Base-by-base conservation (phyloP, 192 early-diverging fungal species). In the Mortierella hygrophila region DNA sequence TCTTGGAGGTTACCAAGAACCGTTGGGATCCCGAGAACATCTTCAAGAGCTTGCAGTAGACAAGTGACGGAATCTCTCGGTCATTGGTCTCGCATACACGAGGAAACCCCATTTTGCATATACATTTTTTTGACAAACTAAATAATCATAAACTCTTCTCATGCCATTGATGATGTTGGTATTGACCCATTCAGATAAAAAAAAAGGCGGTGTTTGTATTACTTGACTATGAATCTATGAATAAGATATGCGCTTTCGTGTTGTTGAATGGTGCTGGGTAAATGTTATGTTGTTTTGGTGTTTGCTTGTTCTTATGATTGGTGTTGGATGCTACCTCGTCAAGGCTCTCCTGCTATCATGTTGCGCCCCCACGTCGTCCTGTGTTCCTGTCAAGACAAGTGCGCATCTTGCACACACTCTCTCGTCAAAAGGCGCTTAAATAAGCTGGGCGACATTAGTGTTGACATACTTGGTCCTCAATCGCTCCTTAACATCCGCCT, bases 11-110 rank as follows among this genome's bases (percentile, higher is more conserved):
- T 32, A 86, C 84, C 79, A 86, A 86, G 84, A 86, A 78, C 75
- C 73, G 74, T 16, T 86, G 84, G 84, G 84, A 86, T 32, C 84
- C 84, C 32, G 60, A 77, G 20, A 86, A 86, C 84, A 80, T 78
- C 84, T 86, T 86, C 84, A 86, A 86, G 84, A 77, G 75, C 65
- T 46, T 77, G 52, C 72, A 85, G n/a, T n/a, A 65, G 32, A 60
- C 2, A n/a, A 26, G n/a, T n/a, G 6, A 29, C 0, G 55, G 46
- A 42, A 20, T 40, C 3, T 16, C 40, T 21, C 38, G 21, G 20
- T 47, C n/a, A 60, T 55, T 75, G 38, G 38, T 40, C 38, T 40
- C 13, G 11, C 10, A 46, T 13, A 46, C 60, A 21, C 40, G 16
- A 13, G 21, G 38, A 52, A 13, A 8, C 42, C 41, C n/a, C 7